Base-by-base conservation (phyloP, 805 yeast species). In the Dipodascopsis uninucleata region DNA sequence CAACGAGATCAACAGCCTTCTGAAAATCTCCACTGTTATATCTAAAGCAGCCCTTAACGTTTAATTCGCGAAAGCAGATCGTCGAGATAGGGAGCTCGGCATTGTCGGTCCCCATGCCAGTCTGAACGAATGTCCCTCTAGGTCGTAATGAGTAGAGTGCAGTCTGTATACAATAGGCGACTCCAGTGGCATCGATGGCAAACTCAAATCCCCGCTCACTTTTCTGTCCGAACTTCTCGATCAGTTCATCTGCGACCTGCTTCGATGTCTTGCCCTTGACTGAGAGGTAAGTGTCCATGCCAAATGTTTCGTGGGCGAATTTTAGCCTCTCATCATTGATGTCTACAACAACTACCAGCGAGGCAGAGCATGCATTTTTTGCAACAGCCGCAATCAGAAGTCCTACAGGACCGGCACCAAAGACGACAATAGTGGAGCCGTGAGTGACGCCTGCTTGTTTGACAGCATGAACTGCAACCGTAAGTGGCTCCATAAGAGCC, bases 121-220 rank as follows among this genome's bases (percentile, higher is more conserved):
- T 88, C 64, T 85, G 95, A 22, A 85, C 87, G 56, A 72, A 79
- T 36, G 79, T 71, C 18, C 94, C 95, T 43, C 85, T 86, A 24
- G 78, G 70, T 38, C 68, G 74, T 45, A 85, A 68, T 29, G 77
- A 70, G 36, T 72, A 67, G 34, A 86, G 73, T 38, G 85, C 90
- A 53, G 78, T 71, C 49, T 77, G 72, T 47, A 85, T 81, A 56
- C 90, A 85, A 29, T 75, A 72, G 57, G 78, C 83, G 36, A 85
- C 87, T 42, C 95, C 96, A 8, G 93, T 77, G 50, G 89, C 84
- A 63, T 87, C 96, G 60, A 85, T 71, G 16, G 83, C 82, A 23
- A 14, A 34, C 17, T 48, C 49, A 31, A 28, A 40, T 2, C 50
- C 8, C 5, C 28, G 10, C 8, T 23, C 1, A 34, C 24, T 7